Percentiles rank a stretch among this genome's conserved stretches.
Evolutionary conservation across 1,284 basidiomycete species (phyloP).

Genomic region (Trichosporon coremiiforme): DNA sequence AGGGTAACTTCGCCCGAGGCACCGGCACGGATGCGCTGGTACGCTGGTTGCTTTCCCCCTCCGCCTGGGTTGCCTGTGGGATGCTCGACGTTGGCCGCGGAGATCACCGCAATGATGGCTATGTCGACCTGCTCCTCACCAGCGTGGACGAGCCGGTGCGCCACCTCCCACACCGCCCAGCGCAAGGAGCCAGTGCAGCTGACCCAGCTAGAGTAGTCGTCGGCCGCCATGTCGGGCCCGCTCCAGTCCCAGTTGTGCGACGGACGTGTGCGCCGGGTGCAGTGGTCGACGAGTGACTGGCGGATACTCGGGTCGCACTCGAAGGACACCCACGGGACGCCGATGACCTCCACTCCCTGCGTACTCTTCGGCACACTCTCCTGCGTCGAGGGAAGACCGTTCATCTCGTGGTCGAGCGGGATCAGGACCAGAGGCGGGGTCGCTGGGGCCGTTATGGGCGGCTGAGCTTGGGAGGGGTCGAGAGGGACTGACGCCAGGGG

Average conservation of each 20-base stretch:
- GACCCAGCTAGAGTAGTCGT: slow-evolving; percentile 41
- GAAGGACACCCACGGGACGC: slow-evolving; percentile 22
- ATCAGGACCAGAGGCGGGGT: slow-evolving; percentile 7
- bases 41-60: background rate
- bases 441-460: background rate
- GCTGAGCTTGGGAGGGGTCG: slow-evolving; percentile 13
- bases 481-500: background rate
- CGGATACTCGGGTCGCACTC: slow-evolving; percentile 28
- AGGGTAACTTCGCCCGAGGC: slow-evolving; percentile 22
- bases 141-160: slow-evolving; percentile 28
- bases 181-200: slow-evolving; percentile 27
- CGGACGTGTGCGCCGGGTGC: slow-evolving; percentile 32
- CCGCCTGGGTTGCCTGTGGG: background rate
- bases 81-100: background rate
- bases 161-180: slow-evolving; percentile 45
- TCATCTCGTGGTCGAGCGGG: slow-evolving; percentile 3
- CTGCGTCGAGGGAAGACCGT: background rate
- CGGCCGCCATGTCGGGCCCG: slow-evolving; percentile 28
- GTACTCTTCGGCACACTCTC: background rate
- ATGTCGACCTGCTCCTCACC: slow-evolving; percentile 27
- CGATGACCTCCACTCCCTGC: background rate
- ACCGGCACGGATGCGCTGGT: background rate
- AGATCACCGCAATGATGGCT: slow-evolving; percentile 26
- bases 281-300: slow-evolving; percentile 42
- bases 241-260: slow-evolving; percentile 28